Percentiles rank a stretch among this genome's conserved stretches.
Evolutionary conservation across 148 eudicot genomes (phyloP).

Genomic region (Rheum nobile): DNA sequence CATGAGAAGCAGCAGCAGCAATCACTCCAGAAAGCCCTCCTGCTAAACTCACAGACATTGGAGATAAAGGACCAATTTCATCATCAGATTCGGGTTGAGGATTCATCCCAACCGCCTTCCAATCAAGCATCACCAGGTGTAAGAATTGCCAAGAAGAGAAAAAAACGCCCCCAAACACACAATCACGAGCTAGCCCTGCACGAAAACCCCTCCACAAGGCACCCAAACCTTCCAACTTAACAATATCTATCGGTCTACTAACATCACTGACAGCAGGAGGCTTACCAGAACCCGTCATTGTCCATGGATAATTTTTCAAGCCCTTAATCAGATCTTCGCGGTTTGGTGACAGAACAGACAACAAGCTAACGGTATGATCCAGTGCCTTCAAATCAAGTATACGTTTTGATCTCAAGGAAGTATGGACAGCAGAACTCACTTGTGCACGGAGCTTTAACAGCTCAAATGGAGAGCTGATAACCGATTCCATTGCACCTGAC

Average conservation of each 20-base stretch:
- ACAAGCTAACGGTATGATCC: constrained; percentile 49
- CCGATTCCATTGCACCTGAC: constrained; percentile 65
- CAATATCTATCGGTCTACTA: constrained; percentile 34
- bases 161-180: constrained; percentile 75
- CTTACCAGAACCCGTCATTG: constrained; percentile 88
- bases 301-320: constrained; percentile 85
- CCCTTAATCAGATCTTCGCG: constrained; percentile 35
- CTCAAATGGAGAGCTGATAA: constrained; percentile 77
- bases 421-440: constrained; percentile 56
- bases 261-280: constrained; percentile 72
- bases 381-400: constrained; percentile 32
- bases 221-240: constrained; percentile 73
- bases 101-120: constrained; percentile 85
- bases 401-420: not conserved
- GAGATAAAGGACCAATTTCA: constrained; percentile 74
- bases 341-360: constrained; percentile 50
- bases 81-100: constrained; percentile 58
- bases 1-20: constrained; percentile 90
- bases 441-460: constrained; percentile 72
- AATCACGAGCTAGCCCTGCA: constrained; percentile 66
- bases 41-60: constrained; percentile 60
- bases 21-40: constrained; percentile 83
- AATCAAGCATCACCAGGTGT: constrained; percentile 49
- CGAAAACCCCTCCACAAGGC: constrained; percentile 80
- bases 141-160: constrained; percentile 80